A percentile compares a stretch with the other conserved stretches of the same genome.
Evolutionary conservation across 2,329 filamentous ascomycete genomes (phyloP).

Genomic region (Penicillium sp.): DNA sequence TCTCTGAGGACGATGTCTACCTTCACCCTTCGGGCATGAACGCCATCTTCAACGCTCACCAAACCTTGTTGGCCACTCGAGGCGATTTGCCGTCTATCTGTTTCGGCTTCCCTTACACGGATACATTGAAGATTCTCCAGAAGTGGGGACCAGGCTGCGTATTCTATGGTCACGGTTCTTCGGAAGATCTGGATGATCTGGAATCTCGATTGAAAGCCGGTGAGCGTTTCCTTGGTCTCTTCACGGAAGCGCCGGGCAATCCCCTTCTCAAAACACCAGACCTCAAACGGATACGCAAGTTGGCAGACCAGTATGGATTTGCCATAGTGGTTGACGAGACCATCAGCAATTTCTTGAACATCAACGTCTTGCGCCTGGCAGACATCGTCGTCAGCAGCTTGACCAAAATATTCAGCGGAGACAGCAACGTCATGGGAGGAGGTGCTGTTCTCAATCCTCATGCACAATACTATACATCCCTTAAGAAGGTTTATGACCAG

Average conservation of each 20-base stretch:
- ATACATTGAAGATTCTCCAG: slow-evolving; percentile 89
- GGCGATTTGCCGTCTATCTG: slow-evolving; percentile 72
- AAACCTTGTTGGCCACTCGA: slow-evolving; percentile 63
- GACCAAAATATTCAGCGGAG: slow-evolving; percentile 95
- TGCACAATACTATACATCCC: slow-evolving; percentile 62
- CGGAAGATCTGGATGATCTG: slow-evolving; percentile 76
- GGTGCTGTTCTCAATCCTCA: slow-evolving; percentile 63
- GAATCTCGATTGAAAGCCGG: slow-evolving; percentile 67
- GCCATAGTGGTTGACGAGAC: slow-evolving; percentile 92
- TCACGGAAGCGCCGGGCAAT: slow-evolving; percentile 94
- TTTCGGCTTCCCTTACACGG: slow-evolving; percentile 96
- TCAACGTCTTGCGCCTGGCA: slow-evolving; percentile 83
- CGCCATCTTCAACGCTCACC: slow-evolving; percentile 85
- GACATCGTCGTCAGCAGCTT: slow-evolving; percentile 92
- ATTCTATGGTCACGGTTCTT: slow-evolving; percentile 80
- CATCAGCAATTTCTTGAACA: slow-evolving; percentile 92
- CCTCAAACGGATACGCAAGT: slow-evolving; percentile 69
- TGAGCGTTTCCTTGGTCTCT: slow-evolving; percentile 75
- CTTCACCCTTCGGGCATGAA: slow-evolving; percentile 91
- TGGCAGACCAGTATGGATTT: slow-evolving; percentile 84
- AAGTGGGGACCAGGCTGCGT: slow-evolving; percentile 88
- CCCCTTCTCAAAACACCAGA: slow-evolving; percentile 83
- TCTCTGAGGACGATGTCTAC: slow-evolving; percentile 83
- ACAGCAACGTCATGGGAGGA: slow-evolving; percentile 97
- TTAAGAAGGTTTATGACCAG: slow-evolving; percentile 63